Percentiles rank a stretch among this genome's conserved stretches.
These are phyloP conservation scores for Verticillium zaregamsianum DNA, from an alignment of 2,329 filamentous ascomycete genomes.

Conservation along the genomic window DNA sequence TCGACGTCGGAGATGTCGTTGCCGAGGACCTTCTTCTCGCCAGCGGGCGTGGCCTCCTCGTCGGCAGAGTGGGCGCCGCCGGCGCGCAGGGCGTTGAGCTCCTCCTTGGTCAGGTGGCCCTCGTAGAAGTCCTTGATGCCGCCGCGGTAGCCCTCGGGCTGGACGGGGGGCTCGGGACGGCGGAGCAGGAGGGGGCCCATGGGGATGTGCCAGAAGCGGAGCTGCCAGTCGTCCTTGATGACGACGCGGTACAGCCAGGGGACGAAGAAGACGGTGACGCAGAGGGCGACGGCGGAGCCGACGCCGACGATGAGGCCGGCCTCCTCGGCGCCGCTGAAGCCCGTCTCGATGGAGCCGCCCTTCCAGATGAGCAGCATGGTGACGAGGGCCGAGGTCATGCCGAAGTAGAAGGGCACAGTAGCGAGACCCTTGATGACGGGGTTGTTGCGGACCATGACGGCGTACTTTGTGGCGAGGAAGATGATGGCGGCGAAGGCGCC, in stretches of 20 bases:
- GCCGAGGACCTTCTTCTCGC: conserved; percentile 24
- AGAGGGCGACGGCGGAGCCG: conserved; percentile 36
- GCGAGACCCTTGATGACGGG: conserved; percentile 35
- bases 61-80: conserved; percentile 19
- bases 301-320: conserved; percentile 45
- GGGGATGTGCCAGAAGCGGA: conserved; percentile 47
- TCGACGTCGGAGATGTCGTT: conserved; percentile 16
- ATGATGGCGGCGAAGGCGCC: conserved; percentile 38
- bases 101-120: conserved; percentile 42
- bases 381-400: conserved; percentile 37
- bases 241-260: conserved; percentile 51
- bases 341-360: conserved; percentile 12
- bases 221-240: conserved; percentile 50
- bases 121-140: conserved; percentile 44
- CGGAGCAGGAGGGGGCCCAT: conserved; percentile 43
- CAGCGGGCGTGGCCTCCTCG: conserved; percentile 18
- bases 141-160: conserved; percentile 28
- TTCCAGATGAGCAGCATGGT: conserved; percentile 16
- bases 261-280: conserved; percentile 45
- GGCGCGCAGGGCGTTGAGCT: conserved; percentile 34
- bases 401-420: conserved; percentile 53
- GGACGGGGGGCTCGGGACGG: conserved; percentile 25
- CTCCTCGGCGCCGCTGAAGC: conserved; percentile 25
- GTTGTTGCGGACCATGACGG: conserved; percentile 35
- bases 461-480: conserved; percentile 37